Conservation (phyloP, 805 yeast genomes). For the Hanseniaspora vineae region DNA sequence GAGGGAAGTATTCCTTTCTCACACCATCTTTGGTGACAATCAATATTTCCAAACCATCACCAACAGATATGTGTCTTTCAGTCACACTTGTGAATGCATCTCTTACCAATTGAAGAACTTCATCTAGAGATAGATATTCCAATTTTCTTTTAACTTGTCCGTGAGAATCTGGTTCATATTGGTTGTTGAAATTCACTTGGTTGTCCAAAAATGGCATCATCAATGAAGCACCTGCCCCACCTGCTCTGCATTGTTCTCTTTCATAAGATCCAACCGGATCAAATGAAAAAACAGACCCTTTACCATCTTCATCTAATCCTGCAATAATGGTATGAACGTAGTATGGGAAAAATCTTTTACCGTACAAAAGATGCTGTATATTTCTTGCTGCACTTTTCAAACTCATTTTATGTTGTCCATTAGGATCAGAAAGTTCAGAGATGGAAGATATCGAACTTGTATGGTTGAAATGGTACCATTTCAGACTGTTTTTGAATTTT, state of each 20-base stretch:
- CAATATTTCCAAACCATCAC: constrained; percentile 86
- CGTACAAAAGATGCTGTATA: constrained; percentile 79
- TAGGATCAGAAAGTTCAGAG: background rate
- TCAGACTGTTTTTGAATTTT: constrained; percentile 47
- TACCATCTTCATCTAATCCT: constrained; percentile 76
- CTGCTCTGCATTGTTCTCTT: constrained; percentile 94
- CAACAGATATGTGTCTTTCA: constrained; percentile 96
- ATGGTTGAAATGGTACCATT: constrained; percentile 91
- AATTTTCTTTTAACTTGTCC: constrained; percentile 51
- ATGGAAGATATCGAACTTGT: constrained; percentile 24
- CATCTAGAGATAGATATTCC: constrained; percentile 61
- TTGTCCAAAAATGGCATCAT: constrained; percentile 97
- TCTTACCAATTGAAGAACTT: constrained; percentile 74
- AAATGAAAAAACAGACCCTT: constrained; percentile 89
- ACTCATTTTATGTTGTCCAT: constrained; percentile 29
- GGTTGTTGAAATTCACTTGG: constrained; percentile 93
- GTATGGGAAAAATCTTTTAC: constrained; percentile 92
- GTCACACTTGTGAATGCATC: constrained; percentile 96
- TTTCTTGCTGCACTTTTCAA: constrained; percentile 75
- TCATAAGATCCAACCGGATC: constrained; percentile 98
- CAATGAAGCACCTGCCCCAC: constrained; percentile 92
- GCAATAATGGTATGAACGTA: constrained; percentile 92
- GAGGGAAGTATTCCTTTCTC: constrained; percentile 65
- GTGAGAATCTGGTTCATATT: constrained; percentile 64
- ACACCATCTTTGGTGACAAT: constrained; percentile 92